Evolutionary conservation across 2,329 filamentous ascomycete genomes (phyloP), one percentile per base, ranked within the genome.

Genomic region (Exophiala mesophila): DNA sequence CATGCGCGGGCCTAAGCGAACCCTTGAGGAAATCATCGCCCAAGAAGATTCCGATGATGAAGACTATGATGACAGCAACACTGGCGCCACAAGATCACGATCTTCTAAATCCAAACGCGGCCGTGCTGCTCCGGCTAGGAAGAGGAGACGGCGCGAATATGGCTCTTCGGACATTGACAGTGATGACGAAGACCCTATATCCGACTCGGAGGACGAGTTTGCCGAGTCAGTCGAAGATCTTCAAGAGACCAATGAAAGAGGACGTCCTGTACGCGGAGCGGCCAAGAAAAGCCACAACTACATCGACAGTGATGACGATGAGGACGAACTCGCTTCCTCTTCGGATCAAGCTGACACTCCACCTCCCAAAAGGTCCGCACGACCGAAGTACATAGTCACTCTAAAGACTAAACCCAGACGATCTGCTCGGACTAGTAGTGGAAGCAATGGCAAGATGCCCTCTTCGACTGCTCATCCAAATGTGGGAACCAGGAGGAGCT

Each of bases 201-300:
- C 65, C 3, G 64, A 63, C 36, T 67, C 66, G 7, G 68, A 70
- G 12, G 48, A 67, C 6, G 62, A 63, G 5, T 65, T 63, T 47
- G 56, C 59, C 29, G 51, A 52, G 17, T 36, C 17, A 6, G 60
- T 66, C 35, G 64, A 67, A 2, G 64, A 67, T 21, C 47, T 54
- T 5, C 62, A 70, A 1, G 73, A 76, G 55, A 66, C 71, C 44
- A 80, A 79, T 54, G 73, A 74, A 13, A 73, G 75, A 36, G 78
- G 78, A 24, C 67, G 76, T 35, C 69, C 72, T 32, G 70, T 74
- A 51, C 72, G 79, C 49, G 68, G 68, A 45, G 74, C 70, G n/a
- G 71, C 74, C 8, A 73, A 73, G 55, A 74, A 77, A 53, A 60
- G 63, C 17, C 67, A 73, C 32, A 69, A 67, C 21, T 81, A 82